Evolutionary conservation across 164 flowering plant species (phyloP).

Genomic region (Houttuynia cordata): DNA sequence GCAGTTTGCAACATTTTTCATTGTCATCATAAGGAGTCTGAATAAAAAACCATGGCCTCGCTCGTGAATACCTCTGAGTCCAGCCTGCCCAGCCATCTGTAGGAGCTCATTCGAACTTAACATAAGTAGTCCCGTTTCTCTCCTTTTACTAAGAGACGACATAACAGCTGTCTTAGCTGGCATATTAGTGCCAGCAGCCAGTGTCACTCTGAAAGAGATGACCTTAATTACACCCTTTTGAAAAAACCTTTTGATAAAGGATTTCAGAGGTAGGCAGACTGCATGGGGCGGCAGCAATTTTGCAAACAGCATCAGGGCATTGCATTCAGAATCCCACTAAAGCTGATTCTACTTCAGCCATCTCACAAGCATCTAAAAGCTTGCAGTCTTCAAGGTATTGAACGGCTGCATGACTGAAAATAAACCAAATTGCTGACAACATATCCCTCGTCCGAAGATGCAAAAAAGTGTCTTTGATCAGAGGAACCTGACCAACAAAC

Average conservation of each 20-base stretch:
- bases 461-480: constrained; percentile 64
- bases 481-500: constrained; percentile 59
- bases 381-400: constrained; percentile 66
- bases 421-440: constrained; percentile 97
- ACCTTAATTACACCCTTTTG: constrained; percentile 80
- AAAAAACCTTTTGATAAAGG: constrained; percentile 84
- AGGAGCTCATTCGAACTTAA: constrained; percentile 77
- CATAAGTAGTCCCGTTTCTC: constrained; percentile 48
- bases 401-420: constrained; percentile 90
- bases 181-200: constrained; percentile 98
- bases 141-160: constrained; percentile 73
- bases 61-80: constrained; percentile 88
- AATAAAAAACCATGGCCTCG: constrained; percentile 72
- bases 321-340: constrained; percentile 60
- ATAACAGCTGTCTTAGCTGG: constrained; percentile 94
- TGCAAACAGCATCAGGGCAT: constrained; percentile 90
- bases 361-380: constrained; percentile 77
- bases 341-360: constrained; percentile 71
- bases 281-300: constrained; percentile 86
- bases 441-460: constrained; percentile 70
- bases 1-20: constrained; percentile 87
- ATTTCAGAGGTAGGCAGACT: constrained; percentile 91
- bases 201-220: constrained; percentile 93
- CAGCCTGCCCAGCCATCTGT: constrained; percentile 99
- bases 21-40: constrained; percentile 92